A percentile compares a stretch with the other conserved stretches of the same genome.
These are phyloP conservation scores for Yamadazyma atmosphaerica DNA, from an alignment of 1,139 yeast species.

Conservation along the genomic window DNA sequence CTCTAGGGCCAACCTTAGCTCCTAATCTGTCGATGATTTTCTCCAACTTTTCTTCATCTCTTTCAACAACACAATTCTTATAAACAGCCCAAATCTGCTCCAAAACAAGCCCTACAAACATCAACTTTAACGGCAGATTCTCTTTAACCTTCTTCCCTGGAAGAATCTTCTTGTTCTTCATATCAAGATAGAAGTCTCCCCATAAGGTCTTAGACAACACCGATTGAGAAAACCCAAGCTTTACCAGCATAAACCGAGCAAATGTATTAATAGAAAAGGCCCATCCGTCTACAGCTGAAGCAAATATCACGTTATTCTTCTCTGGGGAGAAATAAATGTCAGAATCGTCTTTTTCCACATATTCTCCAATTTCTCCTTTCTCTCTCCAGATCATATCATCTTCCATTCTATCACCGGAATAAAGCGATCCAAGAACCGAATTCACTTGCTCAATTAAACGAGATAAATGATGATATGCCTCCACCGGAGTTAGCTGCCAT, in stretches of 20 bases:
- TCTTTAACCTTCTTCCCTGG: conserved; percentile 55
- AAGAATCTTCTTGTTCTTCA: conserved; percentile 81
- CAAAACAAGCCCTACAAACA: conserved; percentile 83
- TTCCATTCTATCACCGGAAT: conserved; percentile 90
- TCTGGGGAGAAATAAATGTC: conserved; percentile 90
- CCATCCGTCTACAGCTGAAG: conserved; percentile 97
- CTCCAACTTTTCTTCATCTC: conserved; percentile 69
- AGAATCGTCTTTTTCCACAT: conserved; percentile 75
- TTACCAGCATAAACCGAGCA: conserved; percentile 81
- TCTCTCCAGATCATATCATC: conserved; percentile 87
- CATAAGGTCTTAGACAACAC: conserved; percentile 85
- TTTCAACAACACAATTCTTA: conserved; percentile 62
- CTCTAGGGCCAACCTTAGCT: conserved; percentile 71
- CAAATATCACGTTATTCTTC: conserved; percentile 87
- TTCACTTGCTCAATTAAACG: conserved; percentile 89
- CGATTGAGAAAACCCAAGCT: conserved; percentile 79
- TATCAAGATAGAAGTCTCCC: conserved; percentile 92
- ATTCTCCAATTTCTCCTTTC: conserved; percentile 54
- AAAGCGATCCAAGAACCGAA: conserved; percentile 91
- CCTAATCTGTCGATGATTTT: conserved; percentile 74
- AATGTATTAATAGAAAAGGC: conserved; percentile 90
- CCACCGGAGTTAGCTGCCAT: conserved; percentile 76
- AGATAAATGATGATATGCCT: conserved; percentile 79
- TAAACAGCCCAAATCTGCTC: conserved; percentile 95
- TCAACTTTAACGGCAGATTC: conserved; percentile 58